Percentiles rank a stretch among this genome's conserved stretches.
These are phyloP conservation scores for Penstemon eatonii DNA, from an alignment of 257 asterid species.

Conservation along the genomic window DNA sequence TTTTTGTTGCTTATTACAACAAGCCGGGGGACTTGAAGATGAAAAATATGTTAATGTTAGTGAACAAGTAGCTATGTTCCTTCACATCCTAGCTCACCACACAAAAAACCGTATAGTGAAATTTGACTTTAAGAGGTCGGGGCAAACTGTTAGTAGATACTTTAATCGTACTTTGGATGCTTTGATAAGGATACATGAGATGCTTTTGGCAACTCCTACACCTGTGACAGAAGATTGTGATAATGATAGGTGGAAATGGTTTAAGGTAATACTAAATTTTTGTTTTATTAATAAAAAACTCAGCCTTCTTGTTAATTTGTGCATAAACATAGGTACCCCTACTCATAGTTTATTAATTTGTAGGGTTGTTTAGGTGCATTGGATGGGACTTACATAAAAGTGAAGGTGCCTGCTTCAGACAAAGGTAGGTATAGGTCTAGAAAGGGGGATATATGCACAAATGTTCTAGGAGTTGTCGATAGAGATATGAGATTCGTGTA, in stretches of 20 bases:
- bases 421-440: neutral
- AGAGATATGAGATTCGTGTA: constrained; percentile 3
- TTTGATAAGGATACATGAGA: neutral
- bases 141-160: neutral
- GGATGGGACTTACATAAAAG: neutral
- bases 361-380: constrained; percentile 17
- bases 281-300: neutral
- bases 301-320: too few relatives aligned
- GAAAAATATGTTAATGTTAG: neutral
- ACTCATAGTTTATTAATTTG: neutral
- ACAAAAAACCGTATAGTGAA: too few relatives aligned
- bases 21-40: neutral
- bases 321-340: too few relatives aligned
- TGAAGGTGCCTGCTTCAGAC: neutral
- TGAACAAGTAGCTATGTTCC: too few relatives aligned
- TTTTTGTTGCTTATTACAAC: neutral
- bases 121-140: too few relatives aligned
- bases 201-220: neutral
- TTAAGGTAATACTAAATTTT: neutral
- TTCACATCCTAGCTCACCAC: too few relatives aligned
- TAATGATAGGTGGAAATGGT: neutral
- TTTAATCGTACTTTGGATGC: neutral
- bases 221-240: neutral
- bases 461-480: too few relatives aligned
- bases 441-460: neutral